Percentiles rank a stretch among this genome's conserved stretches.
Evolutionary conservation across 345 rosid species (phyloP).

Genomic region (Pistacia atlantica): DNA sequence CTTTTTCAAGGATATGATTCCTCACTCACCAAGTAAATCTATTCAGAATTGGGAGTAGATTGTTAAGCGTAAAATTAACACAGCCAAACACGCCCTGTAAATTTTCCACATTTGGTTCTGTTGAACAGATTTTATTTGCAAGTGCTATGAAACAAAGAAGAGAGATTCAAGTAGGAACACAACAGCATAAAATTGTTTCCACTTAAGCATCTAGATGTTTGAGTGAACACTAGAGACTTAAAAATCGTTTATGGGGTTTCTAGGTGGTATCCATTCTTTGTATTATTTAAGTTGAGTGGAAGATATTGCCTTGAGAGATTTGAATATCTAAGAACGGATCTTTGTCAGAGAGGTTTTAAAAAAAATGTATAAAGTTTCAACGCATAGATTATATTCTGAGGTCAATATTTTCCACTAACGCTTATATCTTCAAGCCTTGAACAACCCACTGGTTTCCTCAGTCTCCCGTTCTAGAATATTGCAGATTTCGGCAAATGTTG

Average conservation of each 20-base stretch:
- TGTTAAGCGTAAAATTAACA: neutral
- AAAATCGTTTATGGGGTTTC: too few species aligned
- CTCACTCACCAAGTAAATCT: neutral
- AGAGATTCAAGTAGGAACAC: neutral
- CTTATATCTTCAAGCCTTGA: neutral
- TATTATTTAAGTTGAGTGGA: neutral
- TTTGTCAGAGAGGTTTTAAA: neutral
- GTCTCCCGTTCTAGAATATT: neutral
- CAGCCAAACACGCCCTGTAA: neutral
- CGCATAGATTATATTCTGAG: neutral
- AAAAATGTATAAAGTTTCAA: neutral
- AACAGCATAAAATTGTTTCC: neutral
- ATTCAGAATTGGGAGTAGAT: neutral
- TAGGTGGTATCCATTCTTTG: neutral
- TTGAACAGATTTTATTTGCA: neutral
- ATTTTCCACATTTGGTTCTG: neutral
- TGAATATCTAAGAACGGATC: neutral
- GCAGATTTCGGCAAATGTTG: neutral
- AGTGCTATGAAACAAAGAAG: neutral
- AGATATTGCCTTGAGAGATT: neutral
- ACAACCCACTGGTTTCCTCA: conserved; percentile 15
- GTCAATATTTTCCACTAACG: conserved; percentile 11
- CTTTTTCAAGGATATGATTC: neutral
- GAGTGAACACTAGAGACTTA: neutral
- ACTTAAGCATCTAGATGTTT: conserved; percentile 1